Evolutionary conservation across 106 monocot species (phyloP).

Genomic region (Dioscorea dumetorum): DNA sequence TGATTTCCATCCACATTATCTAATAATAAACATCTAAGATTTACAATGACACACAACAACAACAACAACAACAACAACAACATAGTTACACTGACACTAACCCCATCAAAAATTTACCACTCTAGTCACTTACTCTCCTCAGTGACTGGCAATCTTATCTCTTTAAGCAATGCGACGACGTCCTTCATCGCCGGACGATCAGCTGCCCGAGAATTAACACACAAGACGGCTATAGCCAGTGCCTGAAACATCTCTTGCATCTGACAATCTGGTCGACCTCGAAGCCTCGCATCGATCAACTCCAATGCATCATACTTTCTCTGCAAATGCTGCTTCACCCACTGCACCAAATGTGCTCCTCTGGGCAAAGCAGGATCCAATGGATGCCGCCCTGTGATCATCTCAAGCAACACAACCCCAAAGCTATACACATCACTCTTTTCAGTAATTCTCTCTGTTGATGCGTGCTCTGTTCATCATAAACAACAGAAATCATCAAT

Average conservation of each 20-base stretch:
- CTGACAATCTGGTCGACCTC: conserved; percentile 30
- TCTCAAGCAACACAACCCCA: conserved; percentile 79
- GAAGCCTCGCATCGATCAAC: conserved; percentile 61
- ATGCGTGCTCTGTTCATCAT: conserved; percentile 53
- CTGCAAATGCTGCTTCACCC: conserved; percentile 55
- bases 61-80: too few relatives aligned
- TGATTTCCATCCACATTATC: too few relatives aligned
- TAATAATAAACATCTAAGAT: too few relatives aligned
- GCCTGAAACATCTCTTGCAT: conserved; percentile 69
- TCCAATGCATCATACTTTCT: conserved; percentile 23
- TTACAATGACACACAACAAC: too few relatives aligned
- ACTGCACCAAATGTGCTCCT: conserved; percentile 70
- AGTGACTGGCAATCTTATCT: conserved; percentile 43
- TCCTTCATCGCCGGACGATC: conserved; percentile 95
- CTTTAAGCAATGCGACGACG: conserved; percentile 72
- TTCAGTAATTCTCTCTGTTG: conserved; percentile 60
- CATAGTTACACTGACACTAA: too few relatives aligned
- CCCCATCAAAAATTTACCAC: too few relatives aligned
- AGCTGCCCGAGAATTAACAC: conserved; percentile 41
- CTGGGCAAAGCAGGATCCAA: conserved; percentile 65
- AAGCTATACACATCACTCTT: conserved; percentile 98
- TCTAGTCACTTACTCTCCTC: conserved; percentile 23
- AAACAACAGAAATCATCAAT: not conserved
- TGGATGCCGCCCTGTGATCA: conserved; percentile 74
- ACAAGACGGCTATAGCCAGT: conserved; percentile 48